Evolutionary conservation across 495 filamentous ascomycete genomes (phyloP).

Genomic region (Cercophora samala): DNA sequence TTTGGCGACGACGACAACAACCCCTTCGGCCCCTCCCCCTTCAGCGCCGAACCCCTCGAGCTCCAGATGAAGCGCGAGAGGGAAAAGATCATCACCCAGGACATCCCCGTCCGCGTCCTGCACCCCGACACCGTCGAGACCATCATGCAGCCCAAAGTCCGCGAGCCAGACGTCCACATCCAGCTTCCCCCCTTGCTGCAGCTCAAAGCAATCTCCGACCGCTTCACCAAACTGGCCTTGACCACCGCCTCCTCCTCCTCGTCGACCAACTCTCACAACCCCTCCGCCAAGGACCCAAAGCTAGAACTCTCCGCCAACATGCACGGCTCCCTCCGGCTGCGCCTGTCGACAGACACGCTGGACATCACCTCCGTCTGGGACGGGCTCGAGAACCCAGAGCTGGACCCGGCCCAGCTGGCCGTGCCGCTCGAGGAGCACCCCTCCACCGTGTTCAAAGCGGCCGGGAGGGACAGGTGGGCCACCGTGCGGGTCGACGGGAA

Average conservation of each 20-base stretch:
- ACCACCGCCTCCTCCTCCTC: constrained; percentile 33
- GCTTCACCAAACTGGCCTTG: constrained; percentile 75
- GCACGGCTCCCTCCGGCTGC: constrained; percentile 77
- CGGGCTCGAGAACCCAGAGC: constrained; percentile 74
- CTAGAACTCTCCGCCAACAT: constrained; percentile 84
- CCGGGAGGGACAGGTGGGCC: constrained; percentile 68
- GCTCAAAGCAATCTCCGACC: constrained; percentile 86
- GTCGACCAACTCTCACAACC: constrained; percentile 16
- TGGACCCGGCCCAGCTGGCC: constrained; percentile 68
- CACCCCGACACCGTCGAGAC: constrained; percentile 73
- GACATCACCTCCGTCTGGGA: constrained; percentile 79
- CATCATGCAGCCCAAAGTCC: constrained; percentile 83
- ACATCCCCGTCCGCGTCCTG: constrained; percentile 89
- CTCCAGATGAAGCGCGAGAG: constrained; percentile 56
- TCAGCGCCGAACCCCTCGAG: constrained; percentile 49
- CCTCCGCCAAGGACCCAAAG: constrained; percentile 48
- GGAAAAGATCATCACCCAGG: constrained; percentile 90
- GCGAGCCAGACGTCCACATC: constrained; percentile 93
- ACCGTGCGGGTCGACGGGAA: constrained; percentile 83
- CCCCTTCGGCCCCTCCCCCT: constrained; percentile 33
- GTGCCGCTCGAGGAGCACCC: constrained; percentile 69
- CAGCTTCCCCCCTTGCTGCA: constrained; percentile 77
- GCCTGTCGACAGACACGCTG: constrained; percentile 72
- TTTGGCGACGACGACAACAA: constrained; percentile 35
- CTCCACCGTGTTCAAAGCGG: constrained; percentile 62